phyloP scores from a whole-genome alignment of 192 early-diverging fungal genomes.

The Glomus cerebriforme region DNA sequence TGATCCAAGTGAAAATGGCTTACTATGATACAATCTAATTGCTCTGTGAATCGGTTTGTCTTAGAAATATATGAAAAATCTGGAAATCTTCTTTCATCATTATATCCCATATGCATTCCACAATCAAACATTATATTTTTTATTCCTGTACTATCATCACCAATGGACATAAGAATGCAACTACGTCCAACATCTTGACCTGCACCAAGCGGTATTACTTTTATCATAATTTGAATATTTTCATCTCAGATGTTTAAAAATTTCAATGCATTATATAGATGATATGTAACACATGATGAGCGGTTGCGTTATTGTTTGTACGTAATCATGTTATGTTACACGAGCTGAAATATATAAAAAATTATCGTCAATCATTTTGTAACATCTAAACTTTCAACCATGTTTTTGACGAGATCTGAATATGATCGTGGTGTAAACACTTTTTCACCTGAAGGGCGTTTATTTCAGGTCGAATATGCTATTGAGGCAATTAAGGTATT shows the following conservation, averaged over 20 bases:
- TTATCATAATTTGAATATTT: slow-evolving; percentile 47
- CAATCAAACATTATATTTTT: slow-evolving; percentile 93
- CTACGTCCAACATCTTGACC: slow-evolving; percentile 91
- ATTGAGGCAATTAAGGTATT: slow-evolving; percentile 98
- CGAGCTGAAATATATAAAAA: neutral
- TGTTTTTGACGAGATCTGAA: slow-evolving; percentile 85
- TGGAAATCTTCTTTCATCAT: slow-evolving; percentile 89
- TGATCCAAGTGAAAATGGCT: slow-evolving; percentile 99
- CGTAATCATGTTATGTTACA: neutral
- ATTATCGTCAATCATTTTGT: neutral
- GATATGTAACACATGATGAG: neutral
- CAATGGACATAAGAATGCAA: slow-evolving; percentile 78
- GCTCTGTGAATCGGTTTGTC: slow-evolving; percentile 74
- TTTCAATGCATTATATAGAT: neutral
- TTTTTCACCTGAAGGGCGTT: slow-evolving; percentile 98
- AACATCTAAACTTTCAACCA: slow-evolving; percentile 12
- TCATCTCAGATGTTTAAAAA: neutral
- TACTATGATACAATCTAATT: slow-evolving; percentile 91
- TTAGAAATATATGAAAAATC: slow-evolving; percentile 93
- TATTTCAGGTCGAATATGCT: slow-evolving; percentile 99
- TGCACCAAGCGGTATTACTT: slow-evolving; percentile 66
- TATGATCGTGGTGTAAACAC: slow-evolving; percentile 99
- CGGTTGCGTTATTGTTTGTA: neutral
- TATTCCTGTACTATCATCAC: slow-evolving; percentile 42
- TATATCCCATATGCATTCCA: slow-evolving; percentile 95